Evolutionary conservation across 352 stramenopile genomes (phyloP).

Genomic region (Phytophthora vignae): DNA sequence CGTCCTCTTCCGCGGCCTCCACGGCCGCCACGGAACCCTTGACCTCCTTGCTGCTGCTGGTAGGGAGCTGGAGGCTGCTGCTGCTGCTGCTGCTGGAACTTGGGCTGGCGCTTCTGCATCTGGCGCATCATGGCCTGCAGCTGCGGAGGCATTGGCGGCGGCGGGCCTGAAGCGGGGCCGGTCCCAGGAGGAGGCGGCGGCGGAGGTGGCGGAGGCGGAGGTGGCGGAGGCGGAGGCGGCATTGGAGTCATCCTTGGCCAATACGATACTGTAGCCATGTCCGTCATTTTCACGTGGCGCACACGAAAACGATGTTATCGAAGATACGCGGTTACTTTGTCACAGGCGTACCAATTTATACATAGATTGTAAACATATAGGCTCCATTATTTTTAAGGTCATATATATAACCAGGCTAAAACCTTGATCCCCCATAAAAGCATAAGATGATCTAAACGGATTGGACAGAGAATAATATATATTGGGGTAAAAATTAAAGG

Average conservation of each 20-base stretch:
- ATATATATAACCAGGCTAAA: too few relatives aligned
- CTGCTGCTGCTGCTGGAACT: constrained; percentile 37
- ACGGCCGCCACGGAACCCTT: constrained; percentile 16
- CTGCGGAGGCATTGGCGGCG: constrained; percentile 50
- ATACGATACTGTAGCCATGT: neutral
- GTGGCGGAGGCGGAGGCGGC: constrained; percentile 5
- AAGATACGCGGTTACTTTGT: neutral
- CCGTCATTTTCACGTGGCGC: neutral
- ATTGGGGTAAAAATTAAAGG: neutral
- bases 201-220: too few relatives aligned
- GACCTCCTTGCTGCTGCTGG: constrained; percentile 26
- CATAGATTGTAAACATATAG: too few relatives aligned
- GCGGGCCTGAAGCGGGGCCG: neutral
- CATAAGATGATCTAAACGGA: too few relatives aligned
- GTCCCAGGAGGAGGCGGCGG: constrained; percentile 40
- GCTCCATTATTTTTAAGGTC: too few relatives aligned
- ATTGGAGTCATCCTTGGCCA: neutral
- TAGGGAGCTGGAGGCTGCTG: neutral
- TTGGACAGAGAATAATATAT: neutral
- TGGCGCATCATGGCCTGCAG: constrained; percentile 65
- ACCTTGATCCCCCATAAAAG: too few relatives aligned
- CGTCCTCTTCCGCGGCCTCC: constrained; percentile 34
- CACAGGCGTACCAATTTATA: neutral
- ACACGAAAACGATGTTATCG: neutral
- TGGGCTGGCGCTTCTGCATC: constrained; percentile 54